These are phyloP conservation scores for Domatiomyces catenatus DNA, from an alignment of 2,329 filamentous ascomycete genomes.

Conservation along the genomic window DNA sequence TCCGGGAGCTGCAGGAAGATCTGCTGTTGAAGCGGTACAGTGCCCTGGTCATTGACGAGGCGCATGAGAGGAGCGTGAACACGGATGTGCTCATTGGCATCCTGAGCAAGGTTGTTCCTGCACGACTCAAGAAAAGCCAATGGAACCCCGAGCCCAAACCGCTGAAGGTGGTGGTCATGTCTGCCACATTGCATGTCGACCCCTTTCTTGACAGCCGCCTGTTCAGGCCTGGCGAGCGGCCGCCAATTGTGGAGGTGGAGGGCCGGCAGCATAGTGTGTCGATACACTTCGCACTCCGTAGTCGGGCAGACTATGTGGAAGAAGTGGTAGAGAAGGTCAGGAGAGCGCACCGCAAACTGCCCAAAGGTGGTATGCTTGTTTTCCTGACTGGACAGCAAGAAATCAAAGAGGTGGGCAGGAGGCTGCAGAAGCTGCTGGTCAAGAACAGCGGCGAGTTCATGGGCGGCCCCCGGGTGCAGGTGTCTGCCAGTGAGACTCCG, in stretches of 20 bases:
- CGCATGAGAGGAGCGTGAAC: constrained; percentile 92
- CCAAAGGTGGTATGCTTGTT: constrained; percentile 77
- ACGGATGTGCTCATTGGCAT: constrained; percentile 97
- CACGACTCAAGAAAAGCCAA: constrained; percentile 58
- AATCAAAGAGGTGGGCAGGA: constrained; percentile 68
- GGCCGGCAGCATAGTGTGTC: constrained; percentile 85
- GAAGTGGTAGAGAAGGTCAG: constrained; percentile 79
- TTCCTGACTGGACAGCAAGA: constrained; percentile 92
- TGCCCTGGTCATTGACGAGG: constrained; percentile 86
- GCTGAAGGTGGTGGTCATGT: constrained; percentile 94
- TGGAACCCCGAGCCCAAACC: constrained; percentile 59
- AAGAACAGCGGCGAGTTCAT: constrained; percentile 19
- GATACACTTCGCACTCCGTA: constrained; percentile 71
- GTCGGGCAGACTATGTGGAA: constrained; percentile 74
- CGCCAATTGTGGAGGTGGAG: constrained; percentile 76
- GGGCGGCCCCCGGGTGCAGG: constrained; percentile 49
- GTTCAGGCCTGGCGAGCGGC: constrained; percentile 51
- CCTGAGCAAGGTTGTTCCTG: constrained; percentile 78
- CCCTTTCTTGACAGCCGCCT: constrained; percentile 81
- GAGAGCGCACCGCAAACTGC: constrained; percentile 75
- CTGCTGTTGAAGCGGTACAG: constrained; percentile 82
- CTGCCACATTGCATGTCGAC: constrained; percentile 76
- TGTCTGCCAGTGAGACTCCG: constrained; percentile 62
- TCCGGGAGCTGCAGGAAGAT: constrained; percentile 81
- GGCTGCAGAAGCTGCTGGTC: constrained; percentile 38